Conservation (phyloP, 2,329 filamentous ascomycete genomes). For the Fusarium anguioides region DNA sequence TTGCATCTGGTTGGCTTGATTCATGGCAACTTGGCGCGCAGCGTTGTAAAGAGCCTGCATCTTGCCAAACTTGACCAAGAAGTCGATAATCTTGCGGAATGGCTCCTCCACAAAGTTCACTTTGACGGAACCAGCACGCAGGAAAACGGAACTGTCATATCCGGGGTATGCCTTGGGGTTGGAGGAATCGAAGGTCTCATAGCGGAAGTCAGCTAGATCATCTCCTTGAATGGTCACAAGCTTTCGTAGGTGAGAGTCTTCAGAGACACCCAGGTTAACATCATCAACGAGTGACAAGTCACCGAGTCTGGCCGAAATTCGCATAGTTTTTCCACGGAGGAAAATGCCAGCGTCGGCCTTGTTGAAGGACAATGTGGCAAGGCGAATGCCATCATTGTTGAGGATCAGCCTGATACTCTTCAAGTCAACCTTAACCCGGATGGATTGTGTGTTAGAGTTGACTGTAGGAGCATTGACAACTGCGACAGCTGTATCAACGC, state of each 20-base stretch:
- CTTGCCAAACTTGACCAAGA: slow-evolving; percentile 97
- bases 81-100: slow-evolving; percentile 97
- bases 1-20: slow-evolving; percentile 92
- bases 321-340: slow-evolving; percentile 85
- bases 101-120: slow-evolving; percentile 97
- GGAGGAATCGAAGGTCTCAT: slow-evolving; percentile 89
- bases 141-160: slow-evolving; percentile 90
- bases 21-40: slow-evolving; percentile 91
- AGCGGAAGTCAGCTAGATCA: slow-evolving; percentile 95
- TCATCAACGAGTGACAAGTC: slow-evolving; percentile 92
- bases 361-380: slow-evolving; percentile 92
- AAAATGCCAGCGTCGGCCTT: slow-evolving; percentile 93
- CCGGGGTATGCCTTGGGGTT: slow-evolving; percentile 82
- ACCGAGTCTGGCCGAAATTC: slow-evolving; percentile 85
- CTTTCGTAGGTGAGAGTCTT: slow-evolving; percentile 82
- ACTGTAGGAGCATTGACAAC: slow-evolving; percentile 46
- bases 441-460: slow-evolving; percentile 70
- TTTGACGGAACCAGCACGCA: slow-evolving; percentile 94
- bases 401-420: slow-evolving; percentile 94
- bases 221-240: slow-evolving; percentile 95
- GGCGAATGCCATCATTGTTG: slow-evolving; percentile 95
- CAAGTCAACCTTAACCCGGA: slow-evolving; percentile 91
- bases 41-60: slow-evolving; percentile 99
- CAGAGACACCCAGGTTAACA: slow-evolving; percentile 88
- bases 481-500: slow-evolving; percentile 52